Evolutionary conservation across 2,329 filamentous ascomycete genomes (phyloP).

Genomic region (Alternaria consortialis): DNA sequence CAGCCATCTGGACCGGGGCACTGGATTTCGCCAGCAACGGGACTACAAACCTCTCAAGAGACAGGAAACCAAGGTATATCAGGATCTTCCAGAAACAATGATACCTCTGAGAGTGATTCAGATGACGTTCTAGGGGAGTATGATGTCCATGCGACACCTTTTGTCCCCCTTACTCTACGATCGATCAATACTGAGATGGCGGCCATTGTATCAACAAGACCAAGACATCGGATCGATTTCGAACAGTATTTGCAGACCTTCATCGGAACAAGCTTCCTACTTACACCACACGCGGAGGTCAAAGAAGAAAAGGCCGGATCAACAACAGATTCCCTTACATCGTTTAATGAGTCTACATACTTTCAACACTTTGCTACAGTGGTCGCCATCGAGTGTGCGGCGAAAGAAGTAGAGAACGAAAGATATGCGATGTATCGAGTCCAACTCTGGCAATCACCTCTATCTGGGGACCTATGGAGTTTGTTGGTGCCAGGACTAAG

Average conservation of each 20-base stretch:
- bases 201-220: slow-evolving; percentile 11
- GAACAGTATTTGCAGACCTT: slow-evolving; percentile 26
- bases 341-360: slow-evolving; percentile 25
- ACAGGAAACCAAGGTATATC: neutral
- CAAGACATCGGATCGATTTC: slow-evolving; percentile 28
- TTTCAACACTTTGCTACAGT: slow-evolving; percentile 23
- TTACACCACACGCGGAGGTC: neutral
- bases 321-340: neutral
- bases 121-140: slow-evolving; percentile 14
- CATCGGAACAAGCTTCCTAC: slow-evolving; percentile 31
- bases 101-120: neutral
- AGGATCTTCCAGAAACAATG: neutral
- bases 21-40: neutral
- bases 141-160: slow-evolving; percentile 36
- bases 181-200: slow-evolving; percentile 27
- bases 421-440: slow-evolving; percentile 31
- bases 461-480: slow-evolving; percentile 22
- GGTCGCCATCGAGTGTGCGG: slow-evolving; percentile 26
- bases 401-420: slow-evolving; percentile 30
- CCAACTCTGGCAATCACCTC: slow-evolving; percentile 7
- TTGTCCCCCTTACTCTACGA: slow-evolving; percentile 24
- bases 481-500: slow-evolving; percentile 41
- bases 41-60: neutral
- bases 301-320: neutral
- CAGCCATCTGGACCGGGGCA: neutral